Conservation (phyloP, 2,329 filamentous ascomycete genomes). For the Lachnellula arida region DNA sequence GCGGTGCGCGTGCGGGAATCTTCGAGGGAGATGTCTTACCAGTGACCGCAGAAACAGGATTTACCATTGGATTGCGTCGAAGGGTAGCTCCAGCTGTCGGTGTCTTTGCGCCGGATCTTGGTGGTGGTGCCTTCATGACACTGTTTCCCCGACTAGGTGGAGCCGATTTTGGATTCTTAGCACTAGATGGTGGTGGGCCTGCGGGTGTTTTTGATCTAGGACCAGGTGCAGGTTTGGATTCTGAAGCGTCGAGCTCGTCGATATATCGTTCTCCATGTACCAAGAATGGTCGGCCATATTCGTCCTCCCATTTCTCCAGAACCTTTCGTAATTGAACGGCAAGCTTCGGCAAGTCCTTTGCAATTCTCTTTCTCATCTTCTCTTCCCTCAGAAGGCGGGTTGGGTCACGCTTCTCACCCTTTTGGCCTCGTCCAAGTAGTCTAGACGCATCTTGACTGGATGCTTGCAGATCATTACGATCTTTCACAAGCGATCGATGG, state of each 20-base stretch:
- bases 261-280: conserved; percentile 91
- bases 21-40: conserved; percentile 55
- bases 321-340: conserved; percentile 75
- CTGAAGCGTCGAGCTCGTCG: conserved; percentile 68
- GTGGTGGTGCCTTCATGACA: conserved; percentile 24
- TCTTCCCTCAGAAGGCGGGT: conserved; percentile 91
- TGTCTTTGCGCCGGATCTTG: conserved; percentile 43
- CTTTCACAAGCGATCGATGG: conserved; percentile 75
- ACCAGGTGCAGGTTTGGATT: conserved; percentile 54
- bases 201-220: conserved; percentile 73
- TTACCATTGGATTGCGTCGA: conserved; percentile 28
- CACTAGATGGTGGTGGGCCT: conserved; percentile 47
- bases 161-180: conserved; percentile 24
- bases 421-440: conserved; percentile 83
- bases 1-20: conserved; percentile 64
- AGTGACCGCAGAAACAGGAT: conserved; percentile 8
- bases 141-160: conserved; percentile 28
- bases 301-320: conserved; percentile 87
- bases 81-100: conserved; percentile 41
- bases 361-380: conserved; percentile 96
- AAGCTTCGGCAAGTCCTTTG: conserved; percentile 92
- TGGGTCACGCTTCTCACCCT: conserved; percentile 91
- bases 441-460: conserved; percentile 94
- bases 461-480: conserved; percentile 80
- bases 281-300: conserved; percentile 88